Conservation (phyloP, 2,329 filamentous ascomycete genomes). For the Fusarium sp. region DNA sequence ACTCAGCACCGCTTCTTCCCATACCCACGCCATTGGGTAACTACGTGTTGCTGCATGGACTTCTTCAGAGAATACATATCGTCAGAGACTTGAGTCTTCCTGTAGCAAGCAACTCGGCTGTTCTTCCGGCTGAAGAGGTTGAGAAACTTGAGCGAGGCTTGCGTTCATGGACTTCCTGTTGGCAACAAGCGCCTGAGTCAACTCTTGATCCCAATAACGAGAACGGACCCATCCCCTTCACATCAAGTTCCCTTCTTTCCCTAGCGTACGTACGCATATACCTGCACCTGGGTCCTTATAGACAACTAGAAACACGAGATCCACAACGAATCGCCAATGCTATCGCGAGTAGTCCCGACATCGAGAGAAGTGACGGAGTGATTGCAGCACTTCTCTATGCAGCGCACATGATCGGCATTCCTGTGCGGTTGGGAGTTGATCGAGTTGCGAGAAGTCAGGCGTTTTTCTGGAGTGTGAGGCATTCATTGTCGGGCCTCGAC, state of each 20-base stretch:
- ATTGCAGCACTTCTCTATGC: constrained; percentile 65
- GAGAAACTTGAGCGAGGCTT: constrained; percentile 54
- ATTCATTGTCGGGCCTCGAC: constrained; percentile 66
- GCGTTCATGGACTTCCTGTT: constrained; percentile 54
- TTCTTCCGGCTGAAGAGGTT: constrained; percentile 52
- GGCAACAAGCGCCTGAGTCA: constrained; percentile 56
- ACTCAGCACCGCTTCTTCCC: constrained; percentile 38
- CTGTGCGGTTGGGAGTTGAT: constrained; percentile 66
- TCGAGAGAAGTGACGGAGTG: constrained; percentile 62
- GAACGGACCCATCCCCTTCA: constrained; percentile 57
- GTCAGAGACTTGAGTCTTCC: constrained; percentile 54
- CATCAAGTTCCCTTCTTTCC: constrained; percentile 56
- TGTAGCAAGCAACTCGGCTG: constrained; percentile 49
- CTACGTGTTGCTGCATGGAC: constrained; percentile 54
- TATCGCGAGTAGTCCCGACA: constrained; percentile 52
- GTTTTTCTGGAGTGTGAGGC: constrained; percentile 69
- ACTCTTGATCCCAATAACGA: constrained; percentile 56
- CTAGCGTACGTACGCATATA: constrained; percentile 60
- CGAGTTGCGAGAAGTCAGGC: constrained; percentile 67
- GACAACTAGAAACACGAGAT: constrained; percentile 59
- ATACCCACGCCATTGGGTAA: constrained; percentile 55
- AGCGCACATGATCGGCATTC: constrained; percentile 67
- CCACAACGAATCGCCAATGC: constrained; percentile 55
- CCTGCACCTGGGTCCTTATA: constrained; percentile 58
- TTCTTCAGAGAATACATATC: constrained; percentile 55